Evolutionary conservation across 2,329 filamentous ascomycete genomes (phyloP).

Genomic region (Phaeosphaeriaceae sp.): DNA sequence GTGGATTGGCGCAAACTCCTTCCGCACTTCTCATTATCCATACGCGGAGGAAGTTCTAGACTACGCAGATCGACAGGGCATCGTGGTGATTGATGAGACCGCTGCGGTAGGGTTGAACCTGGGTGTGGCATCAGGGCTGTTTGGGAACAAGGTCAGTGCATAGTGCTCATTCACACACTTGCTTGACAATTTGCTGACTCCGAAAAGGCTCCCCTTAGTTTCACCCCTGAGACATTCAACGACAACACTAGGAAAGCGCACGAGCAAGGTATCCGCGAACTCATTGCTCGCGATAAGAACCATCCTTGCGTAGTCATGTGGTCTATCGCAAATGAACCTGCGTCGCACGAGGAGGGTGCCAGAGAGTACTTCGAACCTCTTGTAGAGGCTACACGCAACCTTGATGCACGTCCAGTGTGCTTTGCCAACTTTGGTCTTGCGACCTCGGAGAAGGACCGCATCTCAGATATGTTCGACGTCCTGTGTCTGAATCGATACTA

Average conservation of each 20-base stretch:
- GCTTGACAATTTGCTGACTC: background rate
- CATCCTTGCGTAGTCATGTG: conserved; percentile 19
- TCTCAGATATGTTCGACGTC: conserved; percentile 17
- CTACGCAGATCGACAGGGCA: conserved; percentile 17
- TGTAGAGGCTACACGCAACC: conserved; percentile 1
- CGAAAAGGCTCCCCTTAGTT: conserved; percentile 6
- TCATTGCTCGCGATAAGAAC: conserved; percentile 17
- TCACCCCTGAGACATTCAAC: conserved; percentile 6
- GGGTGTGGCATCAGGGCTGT: conserved; percentile 12
- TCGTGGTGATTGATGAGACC: conserved; percentile 19
- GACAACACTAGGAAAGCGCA: conserved; percentile 9
- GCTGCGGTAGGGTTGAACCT: conserved; percentile 13
- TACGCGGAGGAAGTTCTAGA: conserved; percentile 19
- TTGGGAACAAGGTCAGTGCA: conserved; percentile 3
- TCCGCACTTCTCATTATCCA: conserved; percentile 17
- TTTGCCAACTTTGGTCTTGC: conserved; percentile 16
- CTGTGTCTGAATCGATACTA: conserved; percentile 18
- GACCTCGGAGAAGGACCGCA: conserved; percentile 9
- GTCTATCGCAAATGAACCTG: conserved; percentile 17
- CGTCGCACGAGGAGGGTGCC: conserved; percentile 16
- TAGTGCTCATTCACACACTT: background rate
- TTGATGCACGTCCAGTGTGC: conserved; percentile 14
- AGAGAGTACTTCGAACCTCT: conserved; percentile 16
- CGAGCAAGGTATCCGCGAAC: conserved; percentile 9
- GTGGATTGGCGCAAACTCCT: conserved; percentile 18